phyloP scores from a whole-genome alignment of 306 rosid genomes.

The Castanea crenata region DNA sequence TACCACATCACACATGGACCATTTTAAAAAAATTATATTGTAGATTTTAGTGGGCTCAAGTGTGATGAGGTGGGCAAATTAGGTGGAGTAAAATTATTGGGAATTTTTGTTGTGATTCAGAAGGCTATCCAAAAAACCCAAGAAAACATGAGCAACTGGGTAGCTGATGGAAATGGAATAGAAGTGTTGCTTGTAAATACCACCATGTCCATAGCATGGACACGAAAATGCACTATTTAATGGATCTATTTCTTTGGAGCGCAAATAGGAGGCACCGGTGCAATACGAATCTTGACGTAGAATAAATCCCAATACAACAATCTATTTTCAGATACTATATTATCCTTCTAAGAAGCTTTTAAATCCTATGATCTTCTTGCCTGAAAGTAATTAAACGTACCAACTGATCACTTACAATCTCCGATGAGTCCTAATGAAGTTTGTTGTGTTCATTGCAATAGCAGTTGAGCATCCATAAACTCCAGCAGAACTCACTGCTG shows the following conservation, averaged over 20 bases:
- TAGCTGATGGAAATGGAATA: not conserved
- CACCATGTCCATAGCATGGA: no score
- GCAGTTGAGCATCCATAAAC: constrained; percentile 70
- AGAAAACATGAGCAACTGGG: not conserved
- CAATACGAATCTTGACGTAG: not conserved
- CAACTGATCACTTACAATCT: constrained; percentile 49
- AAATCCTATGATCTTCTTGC: not conserved
- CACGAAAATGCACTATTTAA: no score
- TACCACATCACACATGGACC: no score
- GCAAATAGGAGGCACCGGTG: not conserved
- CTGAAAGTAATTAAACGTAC: not conserved
- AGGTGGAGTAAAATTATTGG: no score
- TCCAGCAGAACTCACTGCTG: constrained; percentile 57
- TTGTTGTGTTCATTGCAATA: constrained; percentile 71
- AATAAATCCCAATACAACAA: not conserved
- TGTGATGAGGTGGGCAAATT: no score
- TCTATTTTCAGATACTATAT: not conserved
- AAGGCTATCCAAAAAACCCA: not conserved
- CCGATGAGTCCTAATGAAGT: constrained; percentile 84
- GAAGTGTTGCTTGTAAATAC: no score
- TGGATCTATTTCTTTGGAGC: not conserved
- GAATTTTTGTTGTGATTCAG: not conserved
- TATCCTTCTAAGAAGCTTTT: no score
- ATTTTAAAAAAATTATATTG: no score
- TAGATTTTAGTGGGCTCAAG: no score